Evolutionary conservation across 371 early-diverging fungal species (phyloP).

Genomic region (Saksenaea vasiformis): DNA sequence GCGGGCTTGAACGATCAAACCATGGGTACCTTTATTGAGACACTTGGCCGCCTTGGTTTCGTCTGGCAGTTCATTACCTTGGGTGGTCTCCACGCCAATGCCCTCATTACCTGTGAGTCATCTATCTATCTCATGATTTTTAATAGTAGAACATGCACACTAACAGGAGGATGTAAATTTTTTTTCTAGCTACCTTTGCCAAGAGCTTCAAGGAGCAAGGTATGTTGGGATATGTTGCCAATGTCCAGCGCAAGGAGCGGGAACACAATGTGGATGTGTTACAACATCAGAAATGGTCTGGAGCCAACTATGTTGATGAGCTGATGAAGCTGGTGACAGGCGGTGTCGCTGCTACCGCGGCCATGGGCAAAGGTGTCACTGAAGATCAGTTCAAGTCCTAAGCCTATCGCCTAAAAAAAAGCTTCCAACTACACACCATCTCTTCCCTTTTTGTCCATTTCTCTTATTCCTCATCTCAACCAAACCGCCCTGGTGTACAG

Average conservation of each 20-base stretch:
- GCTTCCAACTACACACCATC: neutral
- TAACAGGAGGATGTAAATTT: neutral
- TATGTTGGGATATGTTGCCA: slow-evolving; percentile 95
- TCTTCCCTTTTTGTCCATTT: neutral
- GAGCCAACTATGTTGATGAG: slow-evolving; percentile 93
- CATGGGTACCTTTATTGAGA: slow-evolving; percentile 80
- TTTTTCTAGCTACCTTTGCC: slow-evolving; percentile 81
- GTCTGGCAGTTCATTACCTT: slow-evolving; percentile 98
- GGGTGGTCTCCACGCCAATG: slow-evolving; percentile 96
- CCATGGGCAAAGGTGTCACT: slow-evolving; percentile 95
- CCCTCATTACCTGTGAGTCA: slow-evolving; percentile 58
- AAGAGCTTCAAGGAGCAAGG: slow-evolving; percentile 87
- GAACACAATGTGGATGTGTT: slow-evolving; percentile 90
- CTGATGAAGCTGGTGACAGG: slow-evolving; percentile 92
- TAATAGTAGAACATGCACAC: no score
- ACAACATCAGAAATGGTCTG: slow-evolving; percentile 98
- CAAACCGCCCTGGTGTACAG: neutral
- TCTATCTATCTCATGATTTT: slow-evolving; percentile 18
- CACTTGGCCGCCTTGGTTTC: slow-evolving; percentile 92
- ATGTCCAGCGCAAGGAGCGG: slow-evolving; percentile 95
- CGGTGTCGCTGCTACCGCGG: slow-evolving; percentile 95
- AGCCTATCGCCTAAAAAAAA: neutral
- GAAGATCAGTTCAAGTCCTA: slow-evolving; percentile 73
- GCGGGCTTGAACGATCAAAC: slow-evolving; percentile 92
- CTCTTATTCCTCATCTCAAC: neutral